Conservation (phyloP, 495 filamentous ascomycete species). For the Penicillium herquei region DNA sequence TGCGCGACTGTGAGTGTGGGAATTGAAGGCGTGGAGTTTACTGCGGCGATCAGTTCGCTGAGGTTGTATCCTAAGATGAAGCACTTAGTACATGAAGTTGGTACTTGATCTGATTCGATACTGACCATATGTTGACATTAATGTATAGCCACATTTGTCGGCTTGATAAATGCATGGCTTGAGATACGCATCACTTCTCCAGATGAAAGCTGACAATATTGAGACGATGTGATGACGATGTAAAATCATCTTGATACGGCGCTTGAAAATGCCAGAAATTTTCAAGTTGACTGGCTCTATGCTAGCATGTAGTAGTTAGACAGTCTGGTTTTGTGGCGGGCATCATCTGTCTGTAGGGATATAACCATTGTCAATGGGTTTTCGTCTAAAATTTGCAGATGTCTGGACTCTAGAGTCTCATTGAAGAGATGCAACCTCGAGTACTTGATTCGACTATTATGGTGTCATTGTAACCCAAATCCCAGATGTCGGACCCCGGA, state of each 20-base stretch:
- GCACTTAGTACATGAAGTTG: background rate
- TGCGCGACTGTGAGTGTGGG: conserved; percentile 11
- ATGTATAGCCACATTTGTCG: conserved; percentile 19
- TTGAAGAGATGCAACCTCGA: conserved; percentile 15
- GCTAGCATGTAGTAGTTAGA: background rate
- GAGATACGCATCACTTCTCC: conserved; percentile 7
- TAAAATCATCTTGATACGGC: background rate
- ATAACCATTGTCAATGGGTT: background rate
- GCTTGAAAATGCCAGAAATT: background rate
- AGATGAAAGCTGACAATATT: background rate
- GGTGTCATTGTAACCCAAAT: conserved; percentile 19
- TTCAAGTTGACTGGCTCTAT: background rate
- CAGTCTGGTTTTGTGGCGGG: background rate
- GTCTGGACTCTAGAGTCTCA: conserved; percentile 5
- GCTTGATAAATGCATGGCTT: conserved; percentile 22
- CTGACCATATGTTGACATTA: conserved; percentile 17
- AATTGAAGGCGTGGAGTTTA: conserved; percentile 18
- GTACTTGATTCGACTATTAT: conserved; percentile 9
- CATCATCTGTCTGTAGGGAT: background rate
- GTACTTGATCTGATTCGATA: no score
- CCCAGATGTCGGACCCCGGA: background rate
- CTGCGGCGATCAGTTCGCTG: conserved; percentile 13
- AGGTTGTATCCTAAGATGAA: conserved; percentile 11
- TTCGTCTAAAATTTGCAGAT: background rate
- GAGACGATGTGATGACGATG: background rate